Evolutionary conservation across 805 yeast species (phyloP), one percentile per base, ranked within the genome.

Genomic region (Suhomyces tanzawaensis): DNA sequence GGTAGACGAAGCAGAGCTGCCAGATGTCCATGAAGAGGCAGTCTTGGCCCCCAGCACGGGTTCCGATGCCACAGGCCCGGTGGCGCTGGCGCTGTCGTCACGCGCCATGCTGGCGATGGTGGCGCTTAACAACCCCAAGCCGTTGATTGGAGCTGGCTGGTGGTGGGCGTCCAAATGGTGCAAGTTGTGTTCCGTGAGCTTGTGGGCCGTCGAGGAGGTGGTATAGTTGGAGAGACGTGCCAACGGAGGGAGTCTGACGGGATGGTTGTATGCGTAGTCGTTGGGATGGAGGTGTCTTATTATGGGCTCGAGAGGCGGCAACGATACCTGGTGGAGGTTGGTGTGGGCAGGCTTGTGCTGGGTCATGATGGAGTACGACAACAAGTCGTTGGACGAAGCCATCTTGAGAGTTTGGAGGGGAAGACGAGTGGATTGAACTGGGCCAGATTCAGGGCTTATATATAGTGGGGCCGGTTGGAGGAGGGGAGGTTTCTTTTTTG

Each of bases 311-410:
- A 41, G 29, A 12, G 44, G 44, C 12, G 44, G 44, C 15, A 41
- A 37, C 16, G 34, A 23, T 9, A 41, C 35, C 14, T 6, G 18
- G 19, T 11, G 30, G 26, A 19, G 34, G 29, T 15, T 26, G 16
- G 14, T 16, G 21, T 17, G 15, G 22, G 18, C 19, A 19, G 22
- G n/a, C 27, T 16, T 27, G 13, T 40, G 36, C 11, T 28, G 34
- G 22, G 55, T 52, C 71, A 66, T 66, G 38, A 67, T 67, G 24
- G 72, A 66, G 43, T 67, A 67, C 35, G 62, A 50, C 40, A 65
- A 52, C 31, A 67, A 58, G 44, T 67, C 72, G 52, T 55, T 57
- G 14, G 63, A 51, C 33, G 57, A 48, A 53, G 57, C 56, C 29
- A 40, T 46, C 37, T 29, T 36, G 27, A 12, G 11, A 7, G 24